Base-by-base conservation (phyloP, 2,329 filamentous ascomycete genomes). In the Ophiostoma ips region DNA sequence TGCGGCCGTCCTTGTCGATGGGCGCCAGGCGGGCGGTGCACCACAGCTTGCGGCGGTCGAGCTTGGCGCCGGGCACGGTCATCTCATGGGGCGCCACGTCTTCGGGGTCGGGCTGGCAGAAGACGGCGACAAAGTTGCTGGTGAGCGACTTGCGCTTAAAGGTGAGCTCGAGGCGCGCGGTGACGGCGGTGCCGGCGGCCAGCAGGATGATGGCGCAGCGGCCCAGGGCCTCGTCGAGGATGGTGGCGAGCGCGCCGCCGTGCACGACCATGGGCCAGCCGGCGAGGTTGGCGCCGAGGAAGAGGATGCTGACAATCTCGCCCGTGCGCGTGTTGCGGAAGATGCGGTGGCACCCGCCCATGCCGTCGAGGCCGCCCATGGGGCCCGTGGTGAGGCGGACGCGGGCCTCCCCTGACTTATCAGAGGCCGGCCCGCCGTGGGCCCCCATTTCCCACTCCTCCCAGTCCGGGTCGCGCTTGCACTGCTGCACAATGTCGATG, bases 251-350 rank as follows among this genome's bases (percentile, higher is more conserved):
- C 7, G 73, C 70, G 13, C 84, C 84, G 50, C 84, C 84, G 65
- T 90, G 84, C 48, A 79, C 77, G 37, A 84, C 70, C 12, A 75
- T 73, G 1, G 84, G 84, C 81, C 83, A 89, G 4, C 85, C 84
- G 45, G 73, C 69, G 18, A 83, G 60, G 1, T 70, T 75, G n/a
- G 69, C 63, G 7, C 84, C 85, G 49, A 88, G 72, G 68, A 73
- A 84, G 5, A 88, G 68, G n/a, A 88, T 70, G 46, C 71, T 75
- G 11, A 81, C 66, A 33, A 79, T 62, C 57, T 78, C 75, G 56
- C 77, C 71, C 7, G 78, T 76, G 30, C 63, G 62, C 3, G 66
- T 59, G 60, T 84, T 77, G 69, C 73, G 77, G 60, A 85, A 88
- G 2, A 83, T 65, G 57, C 75, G 72, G 68, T 86, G 75, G 57